phyloP scores from a whole-genome alignment of 768 basidiomycete species.

The Termitomyces heimii region DNA sequence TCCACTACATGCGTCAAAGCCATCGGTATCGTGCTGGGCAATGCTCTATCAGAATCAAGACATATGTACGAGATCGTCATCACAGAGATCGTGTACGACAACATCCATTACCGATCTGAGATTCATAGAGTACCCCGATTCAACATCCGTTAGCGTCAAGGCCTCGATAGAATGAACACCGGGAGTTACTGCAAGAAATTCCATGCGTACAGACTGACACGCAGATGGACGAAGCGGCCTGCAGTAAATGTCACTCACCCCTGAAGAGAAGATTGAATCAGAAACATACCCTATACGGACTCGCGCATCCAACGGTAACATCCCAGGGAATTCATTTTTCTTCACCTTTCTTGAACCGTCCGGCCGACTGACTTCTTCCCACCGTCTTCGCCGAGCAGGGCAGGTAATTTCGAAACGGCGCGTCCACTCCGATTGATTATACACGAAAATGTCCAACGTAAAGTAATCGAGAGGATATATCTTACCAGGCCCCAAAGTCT shows the following conservation, averaged over 20 bases:
- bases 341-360: constrained; percentile 23
- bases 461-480: constrained; percentile 74
- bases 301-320: constrained; percentile 72
- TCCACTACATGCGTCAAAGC: too few species aligned
- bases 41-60: neutral
- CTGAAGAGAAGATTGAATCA: neutral
- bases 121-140: constrained; percentile 67
- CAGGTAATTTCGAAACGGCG: constrained; percentile 73
- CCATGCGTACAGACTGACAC: constrained; percentile 84
- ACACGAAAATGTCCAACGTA: constrained; percentile 82
- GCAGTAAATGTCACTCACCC: neutral
- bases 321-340: constrained; percentile 48
- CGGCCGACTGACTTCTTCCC: constrained; percentile 21
- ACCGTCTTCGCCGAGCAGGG: constrained; percentile 47
- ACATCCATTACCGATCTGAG: constrained; percentile 72
- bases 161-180: constrained; percentile 75
- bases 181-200: constrained; percentile 73
- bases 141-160: constrained; percentile 69
- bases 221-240: constrained; percentile 78
- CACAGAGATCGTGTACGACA: constrained; percentile 56
- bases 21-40: too few species aligned
- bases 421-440: constrained; percentile 73
- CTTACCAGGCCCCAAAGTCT: constrained; percentile 29
- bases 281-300: constrained; percentile 70
- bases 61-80: constrained; percentile 9